Evolutionary conservation across 208 protist species (phyloP).

Genomic region (Angomonas deanei): DNA sequence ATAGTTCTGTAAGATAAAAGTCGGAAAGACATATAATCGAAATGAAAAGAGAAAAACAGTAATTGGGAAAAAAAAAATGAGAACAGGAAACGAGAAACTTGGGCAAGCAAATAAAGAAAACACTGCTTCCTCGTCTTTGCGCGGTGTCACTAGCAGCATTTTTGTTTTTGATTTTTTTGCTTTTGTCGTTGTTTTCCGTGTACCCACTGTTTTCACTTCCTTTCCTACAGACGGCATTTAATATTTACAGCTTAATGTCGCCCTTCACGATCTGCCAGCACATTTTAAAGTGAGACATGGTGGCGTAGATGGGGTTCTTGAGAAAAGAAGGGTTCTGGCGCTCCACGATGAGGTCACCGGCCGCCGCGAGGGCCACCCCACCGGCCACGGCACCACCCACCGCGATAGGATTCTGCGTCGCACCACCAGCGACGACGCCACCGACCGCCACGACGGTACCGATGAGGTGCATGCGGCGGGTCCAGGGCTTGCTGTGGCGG

Average conservation of each 20-base stretch:
- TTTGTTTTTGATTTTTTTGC: conserved; percentile 8
- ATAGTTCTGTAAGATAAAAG: not conserved
- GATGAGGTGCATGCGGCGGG: conserved; percentile 39
- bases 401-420: conserved; percentile 10
- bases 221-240: not conserved
- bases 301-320: conserved; percentile 47
- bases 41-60: conserved; percentile 14
- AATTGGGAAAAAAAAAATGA: conserved; percentile 15
- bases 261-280: conserved; percentile 33
- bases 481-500: conserved; percentile 46
- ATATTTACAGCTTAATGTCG: conserved; percentile 31
- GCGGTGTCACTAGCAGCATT: not conserved
- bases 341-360: conserved; percentile 34
- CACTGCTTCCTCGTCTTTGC: not conserved
- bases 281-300: conserved; percentile 47
- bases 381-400: conserved; percentile 9
- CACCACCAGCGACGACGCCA: conserved; percentile 13
- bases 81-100: conserved; percentile 2
- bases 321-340: conserved; percentile 36
- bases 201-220: not conserved
- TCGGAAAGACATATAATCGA: not conserved
- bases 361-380: conserved; percentile 34
- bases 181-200: conserved; percentile 1
- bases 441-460: conserved; percentile 30
- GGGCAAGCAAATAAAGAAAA: conserved; percentile 7